Base-by-base conservation (phyloP, 2,329 filamentous ascomycete genomes). In the Pseudogymnoascus verrucosus region DNA sequence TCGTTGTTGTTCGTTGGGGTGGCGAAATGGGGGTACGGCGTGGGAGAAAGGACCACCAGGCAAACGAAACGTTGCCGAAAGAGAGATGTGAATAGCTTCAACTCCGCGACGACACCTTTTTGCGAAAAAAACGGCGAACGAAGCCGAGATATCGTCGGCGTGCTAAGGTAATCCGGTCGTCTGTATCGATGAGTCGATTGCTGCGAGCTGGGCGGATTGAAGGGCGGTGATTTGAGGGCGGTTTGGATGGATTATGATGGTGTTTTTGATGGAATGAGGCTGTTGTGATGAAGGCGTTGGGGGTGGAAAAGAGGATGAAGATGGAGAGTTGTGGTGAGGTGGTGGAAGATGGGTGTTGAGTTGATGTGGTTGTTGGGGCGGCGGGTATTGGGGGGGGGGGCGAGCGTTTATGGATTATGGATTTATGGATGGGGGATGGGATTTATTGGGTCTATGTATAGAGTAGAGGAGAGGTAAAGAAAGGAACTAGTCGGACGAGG, bases 151-250 rank as follows among this genome's bases (percentile, higher is more conserved):
- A 57, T 39, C 26, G 59, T 63, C 63, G 64, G 68, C 37, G 62
- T 66, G 64, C 62, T 66, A 36, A 8, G 40, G 36, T 63, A 51
- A 47, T 63, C 64, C 47, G 23, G 44, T 62, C 62, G 12, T 65
- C 61, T 65, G 65, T 57, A 34, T 67, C 26, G 70, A 70, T 71
- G 64, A 65, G 60, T 36, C 2, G 31, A 39, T 63, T 39, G 57
- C 60, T 61, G 63, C 67, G 70, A 61, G 68, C 70, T 71, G 69
- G 62, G 67, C 54, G 66, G 36, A 66, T 66, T 62, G 66, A 66
- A 68, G 66, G 65, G 67, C 64, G 64, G 67, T 70, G 72, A 66
- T 69, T 64, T 63, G 69, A 68, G 65, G 36, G 12, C 1, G 36
- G 5, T 66, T 61, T 63, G 68, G 67, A 68, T 67, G 63, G 65